A percentile compares a stretch with the other conserved stretches of the same genome.
Conservation (phyloP, 208 protist genomes). For the Phytomonas serpens region DNA sequence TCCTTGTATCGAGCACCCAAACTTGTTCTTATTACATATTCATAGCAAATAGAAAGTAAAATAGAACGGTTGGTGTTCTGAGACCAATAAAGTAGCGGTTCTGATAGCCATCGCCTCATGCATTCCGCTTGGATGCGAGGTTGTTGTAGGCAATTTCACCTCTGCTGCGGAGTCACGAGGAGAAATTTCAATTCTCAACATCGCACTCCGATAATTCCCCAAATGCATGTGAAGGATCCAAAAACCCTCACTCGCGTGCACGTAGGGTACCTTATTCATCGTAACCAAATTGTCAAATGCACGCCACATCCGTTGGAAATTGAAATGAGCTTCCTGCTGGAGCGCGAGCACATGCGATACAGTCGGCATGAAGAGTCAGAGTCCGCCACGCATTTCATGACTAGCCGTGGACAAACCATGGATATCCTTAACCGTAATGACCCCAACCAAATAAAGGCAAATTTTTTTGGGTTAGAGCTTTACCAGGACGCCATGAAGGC, state of each 20-base stretch:
- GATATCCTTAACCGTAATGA: slow-evolving; percentile 63
- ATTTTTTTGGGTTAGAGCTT: slow-evolving; percentile 74
- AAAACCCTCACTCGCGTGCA: slow-evolving; percentile 17
- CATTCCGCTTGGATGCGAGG: background rate
- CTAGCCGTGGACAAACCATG: slow-evolving; percentile 48
- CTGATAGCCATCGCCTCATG: background rate
- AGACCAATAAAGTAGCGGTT: background rate
- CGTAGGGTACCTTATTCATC: slow-evolving; percentile 68
- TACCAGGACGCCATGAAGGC: slow-evolving; percentile 80
- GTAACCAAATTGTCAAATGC: slow-evolving; percentile 69
- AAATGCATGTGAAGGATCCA: slow-evolving; percentile 32
- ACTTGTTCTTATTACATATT: background rate
- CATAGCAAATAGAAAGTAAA: background rate
- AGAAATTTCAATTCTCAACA: slow-evolving; percentile 60
- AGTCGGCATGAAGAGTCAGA: slow-evolving; percentile 59
- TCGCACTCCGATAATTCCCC: slow-evolving; percentile 67
- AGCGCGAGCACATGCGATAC: slow-evolving; percentile 80
- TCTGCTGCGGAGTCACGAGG: background rate
- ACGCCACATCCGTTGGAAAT: slow-evolving; percentile 66
- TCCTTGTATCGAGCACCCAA: background rate
- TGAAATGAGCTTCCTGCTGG: slow-evolving; percentile 62
- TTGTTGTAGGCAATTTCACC: background rate
- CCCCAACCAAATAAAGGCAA: slow-evolving; percentile 46
- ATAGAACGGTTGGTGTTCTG: background rate
- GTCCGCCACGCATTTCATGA: slow-evolving; percentile 65